Percentiles rank a stretch among this genome's conserved stretches.
These are phyloP conservation scores for Aspergillus piperis DNA, from an alignment of 2,329 filamentous ascomycete genomes.

Conservation along the genomic window DNA sequence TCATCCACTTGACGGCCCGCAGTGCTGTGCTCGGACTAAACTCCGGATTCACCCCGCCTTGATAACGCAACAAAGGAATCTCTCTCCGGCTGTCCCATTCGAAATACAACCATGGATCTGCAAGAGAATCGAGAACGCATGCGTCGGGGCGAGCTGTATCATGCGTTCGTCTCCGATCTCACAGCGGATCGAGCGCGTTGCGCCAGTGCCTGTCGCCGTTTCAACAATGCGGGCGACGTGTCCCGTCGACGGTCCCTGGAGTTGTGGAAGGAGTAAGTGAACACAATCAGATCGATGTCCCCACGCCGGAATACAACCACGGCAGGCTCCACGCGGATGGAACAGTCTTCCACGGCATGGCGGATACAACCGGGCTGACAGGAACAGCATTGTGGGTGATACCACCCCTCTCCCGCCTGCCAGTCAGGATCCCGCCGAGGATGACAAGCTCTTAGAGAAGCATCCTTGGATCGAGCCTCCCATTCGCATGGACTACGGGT, in stretches of 20 bases:
- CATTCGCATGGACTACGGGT: slow-evolving; percentile 74
- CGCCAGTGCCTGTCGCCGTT: slow-evolving; percentile 60
- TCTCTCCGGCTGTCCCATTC: background rate
- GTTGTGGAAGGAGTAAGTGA: slow-evolving; percentile 70
- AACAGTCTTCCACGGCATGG: background rate
- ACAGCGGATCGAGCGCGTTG: slow-evolving; percentile 65
- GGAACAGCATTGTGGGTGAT: slow-evolving; percentile 62
- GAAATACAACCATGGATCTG: slow-evolving; percentile 5
- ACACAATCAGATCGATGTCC: background rate
- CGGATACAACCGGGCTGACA: slow-evolving; percentile 4
- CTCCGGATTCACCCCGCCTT: background rate
- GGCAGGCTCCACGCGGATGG: background rate
- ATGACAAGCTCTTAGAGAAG: slow-evolving; percentile 64
- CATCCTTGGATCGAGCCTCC: slow-evolving; percentile 71
- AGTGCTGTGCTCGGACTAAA: background rate
- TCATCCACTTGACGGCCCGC: background rate
- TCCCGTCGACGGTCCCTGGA: slow-evolving; percentile 64
- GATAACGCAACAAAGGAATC: slow-evolving; percentile 4
- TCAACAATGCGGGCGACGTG: slow-evolving; percentile 64
- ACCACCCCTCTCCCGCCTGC: slow-evolving; percentile 63
- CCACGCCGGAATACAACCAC: background rate
- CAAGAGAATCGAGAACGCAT: slow-evolving; percentile 49
- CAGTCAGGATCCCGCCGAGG: slow-evolving; percentile 59
- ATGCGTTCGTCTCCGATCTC: slow-evolving; percentile 70
- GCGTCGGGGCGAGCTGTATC: slow-evolving; percentile 70